These are phyloP conservation scores for Polysphondylium violaceum DNA, from an alignment of 78 protist species.

Conservation along the genomic window DNA sequence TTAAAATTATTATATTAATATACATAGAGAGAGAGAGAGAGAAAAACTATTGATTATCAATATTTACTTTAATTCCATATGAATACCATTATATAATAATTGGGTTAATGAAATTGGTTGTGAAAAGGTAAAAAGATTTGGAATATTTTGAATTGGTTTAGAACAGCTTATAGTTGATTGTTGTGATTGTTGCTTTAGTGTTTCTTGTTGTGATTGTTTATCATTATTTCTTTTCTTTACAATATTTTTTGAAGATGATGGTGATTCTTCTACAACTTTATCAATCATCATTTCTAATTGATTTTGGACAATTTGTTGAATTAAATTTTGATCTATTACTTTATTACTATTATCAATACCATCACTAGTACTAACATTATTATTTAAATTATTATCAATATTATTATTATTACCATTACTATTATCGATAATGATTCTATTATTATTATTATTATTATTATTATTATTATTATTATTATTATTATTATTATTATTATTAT, in stretches of 20 bases:
- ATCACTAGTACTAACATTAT: constrained; percentile 11
- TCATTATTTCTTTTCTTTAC: neutral
- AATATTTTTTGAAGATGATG: too few relatives aligned
- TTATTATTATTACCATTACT: constrained; percentile 3
- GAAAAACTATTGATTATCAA: neutral
- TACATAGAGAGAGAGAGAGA: neutral
- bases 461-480: neutral
- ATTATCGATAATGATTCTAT: neutral
- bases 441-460: neutral
- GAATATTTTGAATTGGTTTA: neutral
- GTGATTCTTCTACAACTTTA: too few relatives aligned
- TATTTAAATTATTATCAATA: neutral
- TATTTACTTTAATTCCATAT: constrained; percentile 4
- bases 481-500: constrained; percentile 4
- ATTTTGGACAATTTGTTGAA: neutral
- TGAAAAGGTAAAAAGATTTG: neutral
- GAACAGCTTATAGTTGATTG: neutral
- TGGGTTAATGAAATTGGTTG: constrained; percentile 14
- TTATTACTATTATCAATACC: neutral
- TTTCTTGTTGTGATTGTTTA: constrained; percentile 3
- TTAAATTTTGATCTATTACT: neutral
- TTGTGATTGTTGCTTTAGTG: neutral
- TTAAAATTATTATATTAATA: too few relatives aligned
- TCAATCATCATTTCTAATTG: too few relatives aligned
- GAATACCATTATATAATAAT: constrained; percentile 7